A percentile compares a stretch with the other conserved stretches of the same genome.
phyloP scores from a whole-genome alignment of 768 basidiomycete species.

The Saitozyma sp. region DNA sequence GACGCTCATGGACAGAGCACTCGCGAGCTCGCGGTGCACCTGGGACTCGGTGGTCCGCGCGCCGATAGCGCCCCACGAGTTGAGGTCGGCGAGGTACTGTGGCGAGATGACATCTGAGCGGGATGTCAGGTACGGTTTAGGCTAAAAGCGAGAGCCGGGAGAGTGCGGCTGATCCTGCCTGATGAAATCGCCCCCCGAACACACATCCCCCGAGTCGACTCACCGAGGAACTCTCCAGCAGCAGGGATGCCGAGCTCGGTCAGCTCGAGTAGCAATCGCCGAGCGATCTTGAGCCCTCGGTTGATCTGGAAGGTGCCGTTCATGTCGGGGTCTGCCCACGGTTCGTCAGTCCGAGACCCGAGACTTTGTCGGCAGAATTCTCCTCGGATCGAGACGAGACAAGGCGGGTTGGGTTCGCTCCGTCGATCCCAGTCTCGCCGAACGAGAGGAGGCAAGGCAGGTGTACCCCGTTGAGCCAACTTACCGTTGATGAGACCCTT shows the following conservation, averaged over 20 bases:
- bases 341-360: not conserved
- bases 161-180: not conserved
- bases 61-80: slow-evolving; percentile 66
- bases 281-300: slow-evolving; percentile 85
- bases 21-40: slow-evolving; percentile 53
- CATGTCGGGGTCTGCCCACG: slow-evolving; percentile 71
- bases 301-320: slow-evolving; percentile 92
- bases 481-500: slow-evolving; percentile 91
- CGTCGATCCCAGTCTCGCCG: no score
- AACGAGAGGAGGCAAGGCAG: no score
- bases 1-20: slow-evolving; percentile 82
- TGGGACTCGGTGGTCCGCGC: slow-evolving; percentile 55
- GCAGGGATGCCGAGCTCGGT: slow-evolving; percentile 87
- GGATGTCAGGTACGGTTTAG: not conserved
- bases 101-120: slow-evolving; percentile 54
- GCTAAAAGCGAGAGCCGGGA: not conserved
- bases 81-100: slow-evolving; percentile 53
- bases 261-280: slow-evolving; percentile 81
- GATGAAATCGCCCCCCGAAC: not conserved
- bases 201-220: slow-evolving; percentile 11
- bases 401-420: no score
- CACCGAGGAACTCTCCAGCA: slow-evolving; percentile 88
- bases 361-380: not conserved
- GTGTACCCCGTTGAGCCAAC: slow-evolving; percentile 3
- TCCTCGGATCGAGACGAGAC: no score